Conservation (phyloP, 768 basidiomycete species). For the Trametes villosa region DNA sequence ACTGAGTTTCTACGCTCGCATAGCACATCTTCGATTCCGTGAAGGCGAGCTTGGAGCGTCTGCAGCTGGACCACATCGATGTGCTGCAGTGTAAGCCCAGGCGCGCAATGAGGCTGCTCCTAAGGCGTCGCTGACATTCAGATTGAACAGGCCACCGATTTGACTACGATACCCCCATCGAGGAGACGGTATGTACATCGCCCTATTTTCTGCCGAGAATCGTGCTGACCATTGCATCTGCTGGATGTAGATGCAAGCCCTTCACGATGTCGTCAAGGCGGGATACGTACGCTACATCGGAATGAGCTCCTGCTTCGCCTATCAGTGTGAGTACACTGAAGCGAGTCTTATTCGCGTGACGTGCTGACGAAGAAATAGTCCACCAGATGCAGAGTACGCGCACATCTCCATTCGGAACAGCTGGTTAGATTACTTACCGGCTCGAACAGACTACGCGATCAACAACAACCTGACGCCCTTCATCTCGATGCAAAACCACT, state of each 20-base stretch:
- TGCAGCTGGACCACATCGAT: conserved; percentile 71
- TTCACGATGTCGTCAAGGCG: conserved; percentile 50
- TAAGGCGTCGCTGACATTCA: no score
- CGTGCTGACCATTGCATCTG: no score
- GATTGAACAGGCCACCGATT: conserved; percentile 27
- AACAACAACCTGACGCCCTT: conserved; percentile 50
- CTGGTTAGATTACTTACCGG: no score
- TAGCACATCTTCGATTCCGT: conserved; percentile 79
- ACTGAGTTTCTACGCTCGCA: neutral
- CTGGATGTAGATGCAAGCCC: conserved; percentile 51
- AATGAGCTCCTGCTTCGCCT: conserved; percentile 43
- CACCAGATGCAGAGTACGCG: conserved; percentile 38
- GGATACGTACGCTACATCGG: conserved; percentile 49
- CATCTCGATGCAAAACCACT: conserved; percentile 69
- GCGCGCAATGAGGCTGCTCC: neutral
- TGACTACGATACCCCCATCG: conserved; percentile 43
- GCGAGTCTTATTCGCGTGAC: neutral
- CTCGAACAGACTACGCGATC: conserved; percentile 43
- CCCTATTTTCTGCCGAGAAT: no score
- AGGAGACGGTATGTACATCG: conserved; percentile 30
- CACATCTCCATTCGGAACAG: no score
- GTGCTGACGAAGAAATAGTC: conserved; percentile 24
- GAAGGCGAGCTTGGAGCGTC: conserved; percentile 60
- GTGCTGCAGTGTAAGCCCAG: conserved; percentile 25
- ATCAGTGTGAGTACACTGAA: conserved; percentile 32